These are phyloP conservation scores for Russula foetens DNA, from an alignment of 768 basidiomycete genomes.

Conservation along the genomic window DNA sequence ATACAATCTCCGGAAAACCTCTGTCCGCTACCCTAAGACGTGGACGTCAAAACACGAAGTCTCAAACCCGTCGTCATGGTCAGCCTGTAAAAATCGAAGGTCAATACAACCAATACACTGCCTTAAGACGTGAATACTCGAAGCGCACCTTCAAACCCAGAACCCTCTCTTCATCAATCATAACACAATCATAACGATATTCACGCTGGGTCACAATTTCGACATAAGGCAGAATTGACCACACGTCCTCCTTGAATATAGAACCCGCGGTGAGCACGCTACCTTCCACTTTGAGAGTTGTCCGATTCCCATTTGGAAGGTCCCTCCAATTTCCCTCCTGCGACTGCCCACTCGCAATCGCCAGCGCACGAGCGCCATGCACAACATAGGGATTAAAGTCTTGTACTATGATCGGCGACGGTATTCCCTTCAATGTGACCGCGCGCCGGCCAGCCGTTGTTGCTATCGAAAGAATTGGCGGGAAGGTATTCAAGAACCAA, in stretches of 20 bases:
- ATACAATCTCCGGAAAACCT: no score
- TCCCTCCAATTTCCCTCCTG: background rate
- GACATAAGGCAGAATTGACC: conserved; percentile 23
- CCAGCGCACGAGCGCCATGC: conserved; percentile 3
- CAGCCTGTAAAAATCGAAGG: background rate
- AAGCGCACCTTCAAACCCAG: conserved; percentile 23
- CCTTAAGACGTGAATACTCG: no score
- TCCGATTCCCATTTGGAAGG: conserved; percentile 3
- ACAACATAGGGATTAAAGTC: conserved; percentile 23
- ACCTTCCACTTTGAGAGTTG: conserved; percentile 2
- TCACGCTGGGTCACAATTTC: conserved; percentile 16
- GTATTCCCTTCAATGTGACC: conserved; percentile 8
- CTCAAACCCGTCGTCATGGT: conserved; percentile 3
- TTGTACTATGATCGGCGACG: conserved; percentile 16
- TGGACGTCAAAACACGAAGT: conserved; percentile 14
- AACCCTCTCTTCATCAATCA: conserved; percentile 27
- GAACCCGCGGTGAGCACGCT: background rate
- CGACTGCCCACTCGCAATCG: background rate
- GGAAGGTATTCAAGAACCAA: conserved; percentile 23
- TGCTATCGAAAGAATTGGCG: conserved; percentile 26
- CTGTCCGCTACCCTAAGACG: conserved; percentile 14
- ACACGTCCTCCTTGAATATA: conserved; percentile 20
- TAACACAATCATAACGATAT: conserved; percentile 22
- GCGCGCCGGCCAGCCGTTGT: conserved; percentile 27
- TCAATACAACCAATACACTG: background rate